Evolutionary conservation across 805 yeast genomes (phyloP).

Genomic region (Sugiyamaella qingdaonensis): DNA sequence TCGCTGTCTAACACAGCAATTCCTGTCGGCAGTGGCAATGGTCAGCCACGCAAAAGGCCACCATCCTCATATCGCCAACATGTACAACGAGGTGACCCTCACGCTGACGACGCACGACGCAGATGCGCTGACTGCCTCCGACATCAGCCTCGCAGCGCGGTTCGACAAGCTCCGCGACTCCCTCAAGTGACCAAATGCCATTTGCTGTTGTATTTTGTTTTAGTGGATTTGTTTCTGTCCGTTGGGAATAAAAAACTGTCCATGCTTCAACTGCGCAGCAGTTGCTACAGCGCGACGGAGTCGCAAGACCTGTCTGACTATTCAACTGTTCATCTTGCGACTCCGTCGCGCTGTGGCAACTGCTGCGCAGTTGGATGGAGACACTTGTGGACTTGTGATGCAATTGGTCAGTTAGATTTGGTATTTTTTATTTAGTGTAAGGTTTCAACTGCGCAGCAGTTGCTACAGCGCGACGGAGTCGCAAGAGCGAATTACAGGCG

Average conservation of each 20-base stretch:
- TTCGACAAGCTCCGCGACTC: slow-evolving; percentile 11
- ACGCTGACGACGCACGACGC: slow-evolving; percentile 20
- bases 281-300: no score
- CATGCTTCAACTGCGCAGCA: no score
- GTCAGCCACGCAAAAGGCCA: slow-evolving; percentile 21
- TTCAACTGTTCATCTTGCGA: no score
- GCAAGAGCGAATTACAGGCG: no score
- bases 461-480: no score
- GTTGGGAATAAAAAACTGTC: not conserved
- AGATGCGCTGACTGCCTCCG: slow-evolving; percentile 16
- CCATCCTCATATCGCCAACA: slow-evolving; percentile 22
- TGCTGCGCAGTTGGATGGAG: no score
- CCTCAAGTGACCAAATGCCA: not conserved
- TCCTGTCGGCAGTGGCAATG: slow-evolving; percentile 26
- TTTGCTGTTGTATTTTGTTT: not conserved
- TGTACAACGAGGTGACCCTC: slow-evolving; percentile 20
- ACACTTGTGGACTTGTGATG: no score
- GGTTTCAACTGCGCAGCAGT: no score
- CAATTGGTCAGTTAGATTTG: no score
- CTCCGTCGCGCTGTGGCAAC: no score
- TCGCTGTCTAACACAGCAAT: slow-evolving; percentile 16
- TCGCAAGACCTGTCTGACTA: no score
- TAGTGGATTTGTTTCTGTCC: not conserved
- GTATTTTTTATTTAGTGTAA: no score
- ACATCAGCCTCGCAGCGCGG: slow-evolving; percentile 18